Evolutionary conservation across 352 stramenopile genomes (phyloP).

Genomic region (Phytophthora agathidicida): DNA sequence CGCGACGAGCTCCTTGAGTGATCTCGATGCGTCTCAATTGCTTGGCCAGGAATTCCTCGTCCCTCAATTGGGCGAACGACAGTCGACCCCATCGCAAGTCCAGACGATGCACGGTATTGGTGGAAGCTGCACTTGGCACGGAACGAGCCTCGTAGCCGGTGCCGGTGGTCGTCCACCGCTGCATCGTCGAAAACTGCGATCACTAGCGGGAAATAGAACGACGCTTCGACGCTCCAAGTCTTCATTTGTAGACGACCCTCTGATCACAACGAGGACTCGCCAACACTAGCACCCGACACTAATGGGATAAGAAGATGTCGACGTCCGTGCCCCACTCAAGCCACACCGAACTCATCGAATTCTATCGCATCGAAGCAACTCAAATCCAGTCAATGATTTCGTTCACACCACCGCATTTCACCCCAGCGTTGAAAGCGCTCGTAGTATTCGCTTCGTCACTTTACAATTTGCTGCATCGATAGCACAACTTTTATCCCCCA

Average conservation of each 20-base stretch:
- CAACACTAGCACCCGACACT: slow-evolving; percentile 8
- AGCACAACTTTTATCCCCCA: slow-evolving; percentile 10
- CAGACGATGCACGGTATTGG: slow-evolving; percentile 25
- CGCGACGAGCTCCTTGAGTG: slow-evolving; percentile 35
- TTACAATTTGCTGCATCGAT: slow-evolving; percentile 28
- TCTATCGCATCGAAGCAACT: slow-evolving; percentile 12
- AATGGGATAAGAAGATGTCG: background rate
- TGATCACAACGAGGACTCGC: too few relatives aligned
- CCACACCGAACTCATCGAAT: slow-evolving; percentile 15
- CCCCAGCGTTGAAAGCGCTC: background rate
- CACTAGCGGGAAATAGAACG: slow-evolving; percentile 14
- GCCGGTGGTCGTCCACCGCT: slow-evolving; percentile 14
- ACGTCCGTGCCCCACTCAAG: background rate
- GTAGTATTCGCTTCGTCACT: slow-evolving; percentile 9
- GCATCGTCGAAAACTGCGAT: slow-evolving; percentile 23
- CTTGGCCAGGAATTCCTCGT: slow-evolving; percentile 75
- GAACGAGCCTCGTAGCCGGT: slow-evolving; percentile 35
- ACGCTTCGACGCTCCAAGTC: slow-evolving; percentile 13
- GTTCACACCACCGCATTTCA: slow-evolving; percentile 6
- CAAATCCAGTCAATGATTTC: slow-evolving; percentile 20
- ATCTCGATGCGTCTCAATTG: slow-evolving; percentile 69
- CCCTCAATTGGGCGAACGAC: slow-evolving; percentile 57
- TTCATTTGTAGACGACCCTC: background rate
- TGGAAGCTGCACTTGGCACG: background rate
- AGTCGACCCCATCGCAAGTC: slow-evolving; percentile 78